These are phyloP conservation scores for Phalaenopsis equestris DNA, from an alignment of 106 monocot genomes.

Conservation along the genomic window DNA sequence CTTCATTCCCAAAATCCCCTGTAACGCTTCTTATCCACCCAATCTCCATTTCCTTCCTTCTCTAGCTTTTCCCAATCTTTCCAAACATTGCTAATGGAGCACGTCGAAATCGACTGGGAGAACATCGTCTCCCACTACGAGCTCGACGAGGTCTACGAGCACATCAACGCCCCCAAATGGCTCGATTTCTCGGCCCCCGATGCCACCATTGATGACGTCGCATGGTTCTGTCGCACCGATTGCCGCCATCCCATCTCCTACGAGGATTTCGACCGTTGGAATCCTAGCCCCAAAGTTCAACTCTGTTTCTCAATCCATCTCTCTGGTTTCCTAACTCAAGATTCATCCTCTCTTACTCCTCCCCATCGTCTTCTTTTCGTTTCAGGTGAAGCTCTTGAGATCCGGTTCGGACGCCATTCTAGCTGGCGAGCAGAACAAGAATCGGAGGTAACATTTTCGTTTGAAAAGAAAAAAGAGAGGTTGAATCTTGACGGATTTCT, in stretches of 20 bases:
- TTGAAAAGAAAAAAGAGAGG: background rate
- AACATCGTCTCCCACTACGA: constrained; percentile 48
- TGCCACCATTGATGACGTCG: constrained; percentile 39
- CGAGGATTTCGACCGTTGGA: constrained; percentile 48
- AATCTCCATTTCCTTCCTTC: constrained; percentile 12
- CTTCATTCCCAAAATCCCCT: background rate
- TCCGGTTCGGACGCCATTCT: background rate
- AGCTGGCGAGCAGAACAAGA: background rate
- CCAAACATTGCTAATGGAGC: constrained; percentile 44
- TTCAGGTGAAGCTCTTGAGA: constrained; percentile 4
- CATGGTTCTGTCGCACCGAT: constrained; percentile 96
- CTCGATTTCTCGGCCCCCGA: constrained; percentile 48
- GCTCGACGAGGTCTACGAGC: constrained; percentile 73
- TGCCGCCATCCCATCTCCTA: constrained; percentile 69
- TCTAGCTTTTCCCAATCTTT: background rate
- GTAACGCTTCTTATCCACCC: background rate
- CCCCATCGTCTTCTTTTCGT: background rate
- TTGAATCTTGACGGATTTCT: background rate
- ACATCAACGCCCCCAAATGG: constrained; percentile 89
- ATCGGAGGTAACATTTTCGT: background rate
- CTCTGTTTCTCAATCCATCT: background rate
- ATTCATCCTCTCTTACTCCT: background rate
- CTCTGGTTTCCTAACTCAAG: background rate
- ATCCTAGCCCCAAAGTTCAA: constrained; percentile 39
- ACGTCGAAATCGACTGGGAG: constrained; percentile 80